Percentiles rank a stretch among this genome's conserved stretches.
These are phyloP conservation scores for Polyrhizophydium stewartii DNA, from an alignment of 371 early-diverging fungal genomes.

Conservation along the genomic window DNA sequence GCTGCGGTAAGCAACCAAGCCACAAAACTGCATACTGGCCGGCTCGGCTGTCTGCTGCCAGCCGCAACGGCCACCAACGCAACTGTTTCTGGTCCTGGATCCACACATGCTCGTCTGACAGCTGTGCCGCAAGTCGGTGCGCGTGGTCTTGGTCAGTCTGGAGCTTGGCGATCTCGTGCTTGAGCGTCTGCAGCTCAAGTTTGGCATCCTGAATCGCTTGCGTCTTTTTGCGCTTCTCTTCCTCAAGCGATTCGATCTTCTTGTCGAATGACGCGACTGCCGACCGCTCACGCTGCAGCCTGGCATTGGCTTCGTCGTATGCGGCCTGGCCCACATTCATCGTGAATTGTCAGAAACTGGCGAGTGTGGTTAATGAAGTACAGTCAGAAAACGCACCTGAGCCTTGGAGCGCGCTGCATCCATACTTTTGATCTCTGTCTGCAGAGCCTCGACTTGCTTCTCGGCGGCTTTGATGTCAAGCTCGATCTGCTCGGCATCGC, in stretches of 20 bases:
- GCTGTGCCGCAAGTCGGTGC: constrained; percentile 40
- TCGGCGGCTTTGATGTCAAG: no score
- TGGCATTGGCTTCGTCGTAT: constrained; percentile 21
- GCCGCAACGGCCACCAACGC: constrained; percentile 9
- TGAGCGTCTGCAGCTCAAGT: constrained; percentile 65
- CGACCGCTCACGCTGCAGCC: constrained; percentile 38
- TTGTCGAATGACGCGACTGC: constrained; percentile 50
- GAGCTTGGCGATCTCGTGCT: constrained; percentile 66
- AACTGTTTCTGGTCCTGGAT: constrained; percentile 78
- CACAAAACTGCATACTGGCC: not conserved
- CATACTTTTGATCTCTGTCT: no score
- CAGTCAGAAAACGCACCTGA: no score
- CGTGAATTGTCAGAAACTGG: no score
- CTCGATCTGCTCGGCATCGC: constrained; percentile 4
- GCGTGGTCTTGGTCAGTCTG: constrained; percentile 60
- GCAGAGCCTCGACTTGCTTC: no score
- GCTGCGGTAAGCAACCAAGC: not conserved
- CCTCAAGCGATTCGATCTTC: constrained; percentile 62
- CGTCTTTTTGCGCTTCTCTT: constrained; percentile 57
- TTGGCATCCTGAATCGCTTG: constrained; percentile 56
- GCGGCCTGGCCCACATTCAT: no score
- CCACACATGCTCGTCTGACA: constrained; percentile 76
- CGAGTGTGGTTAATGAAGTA: no score
- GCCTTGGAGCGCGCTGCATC: no score
- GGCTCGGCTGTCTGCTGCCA: not conserved